phyloP scores from a whole-genome alignment of 2,329 filamentous ascomycete genomes.

The Herpotrichia juniperi region DNA sequence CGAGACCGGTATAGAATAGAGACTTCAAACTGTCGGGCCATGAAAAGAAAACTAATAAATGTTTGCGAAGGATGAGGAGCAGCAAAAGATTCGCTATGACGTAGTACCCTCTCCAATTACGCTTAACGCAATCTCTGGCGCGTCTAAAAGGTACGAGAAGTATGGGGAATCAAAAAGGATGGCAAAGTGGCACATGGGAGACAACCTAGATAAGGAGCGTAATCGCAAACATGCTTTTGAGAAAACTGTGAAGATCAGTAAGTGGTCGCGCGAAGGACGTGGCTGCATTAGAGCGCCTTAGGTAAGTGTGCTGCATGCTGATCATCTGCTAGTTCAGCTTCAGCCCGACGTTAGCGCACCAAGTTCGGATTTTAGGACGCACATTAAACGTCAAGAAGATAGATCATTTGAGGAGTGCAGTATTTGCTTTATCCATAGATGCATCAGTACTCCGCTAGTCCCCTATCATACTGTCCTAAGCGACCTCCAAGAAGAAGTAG shows the following conservation, averaged over 20 bases:
- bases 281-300: constrained; percentile 4
- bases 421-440: not conserved
- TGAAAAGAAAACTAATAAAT: not conserved
- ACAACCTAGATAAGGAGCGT: not conserved
- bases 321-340: not conserved
- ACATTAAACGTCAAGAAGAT: not conserved
- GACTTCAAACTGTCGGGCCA: not conserved
- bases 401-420: not conserved
- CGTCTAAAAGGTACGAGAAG: not conserved
- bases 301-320: not conserved
- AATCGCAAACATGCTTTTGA: not conserved
- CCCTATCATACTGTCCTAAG: not conserved
- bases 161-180: not conserved
- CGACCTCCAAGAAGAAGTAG: not conserved
- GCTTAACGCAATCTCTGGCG: not conserved
- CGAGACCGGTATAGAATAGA: not conserved
- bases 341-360: not conserved
- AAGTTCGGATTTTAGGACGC: constrained; percentile 1
- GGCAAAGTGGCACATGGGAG: not conserved
- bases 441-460: not conserved
- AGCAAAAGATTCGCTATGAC: not conserved
- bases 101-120: not conserved
- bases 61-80: not conserved
- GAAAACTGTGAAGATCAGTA: not conserved
- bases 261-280: too few relatives aligned